A percentile compares a stretch with the other conserved stretches of the same genome.
Conservation (phyloP, 768 basidiomycete species). For the Sporobolomyces phaffii region DNA sequence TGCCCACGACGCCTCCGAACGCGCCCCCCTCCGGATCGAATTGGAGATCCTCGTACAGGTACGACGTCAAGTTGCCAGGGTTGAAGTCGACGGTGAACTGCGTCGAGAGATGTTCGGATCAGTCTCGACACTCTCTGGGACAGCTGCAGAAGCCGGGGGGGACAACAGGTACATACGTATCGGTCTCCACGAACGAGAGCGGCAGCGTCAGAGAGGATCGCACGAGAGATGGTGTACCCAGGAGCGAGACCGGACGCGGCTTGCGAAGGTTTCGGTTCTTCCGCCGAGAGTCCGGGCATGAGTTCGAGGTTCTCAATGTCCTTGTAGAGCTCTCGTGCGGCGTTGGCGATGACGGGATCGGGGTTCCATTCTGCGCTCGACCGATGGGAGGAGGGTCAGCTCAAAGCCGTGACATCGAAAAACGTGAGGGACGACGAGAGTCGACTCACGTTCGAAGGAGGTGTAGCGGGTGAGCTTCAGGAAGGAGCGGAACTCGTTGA, state of each 20-base stretch:
- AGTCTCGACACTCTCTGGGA: too few relatives aligned
- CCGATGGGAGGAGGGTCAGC: background rate
- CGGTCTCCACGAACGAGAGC: constrained; percentile 54
- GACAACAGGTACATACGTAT: constrained; percentile 62
- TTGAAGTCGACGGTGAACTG: constrained; percentile 44
- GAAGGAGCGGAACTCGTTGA: constrained; percentile 42
- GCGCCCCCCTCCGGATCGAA: constrained; percentile 26
- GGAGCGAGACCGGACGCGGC: constrained; percentile 57
- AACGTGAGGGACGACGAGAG: background rate
- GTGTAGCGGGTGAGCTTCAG: constrained; percentile 21
- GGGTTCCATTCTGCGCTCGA: constrained; percentile 47
- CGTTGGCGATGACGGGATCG: constrained; percentile 33
- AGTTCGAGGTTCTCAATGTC: constrained; percentile 75
- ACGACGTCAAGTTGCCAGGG: constrained; percentile 69
- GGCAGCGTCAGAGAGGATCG: constrained; percentile 58
- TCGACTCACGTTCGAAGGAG: constrained; percentile 8
- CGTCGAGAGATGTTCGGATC: too few relatives aligned
- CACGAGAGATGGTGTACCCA: constrained; percentile 43
- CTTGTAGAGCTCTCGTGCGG: constrained; percentile 61
- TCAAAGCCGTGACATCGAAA: background rate
- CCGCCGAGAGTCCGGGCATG: constrained; percentile 54
- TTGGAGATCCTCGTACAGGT: constrained; percentile 50
- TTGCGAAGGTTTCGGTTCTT: constrained; percentile 60
- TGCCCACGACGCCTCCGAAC: constrained; percentile 30
- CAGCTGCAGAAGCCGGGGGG: constrained; percentile 48